A percentile compares a stretch with the other conserved stretches of the same genome.
These are phyloP conservation scores for Solanum medicagineum DNA, from an alignment of 257 asterid species.

Conservation along the genomic window DNA sequence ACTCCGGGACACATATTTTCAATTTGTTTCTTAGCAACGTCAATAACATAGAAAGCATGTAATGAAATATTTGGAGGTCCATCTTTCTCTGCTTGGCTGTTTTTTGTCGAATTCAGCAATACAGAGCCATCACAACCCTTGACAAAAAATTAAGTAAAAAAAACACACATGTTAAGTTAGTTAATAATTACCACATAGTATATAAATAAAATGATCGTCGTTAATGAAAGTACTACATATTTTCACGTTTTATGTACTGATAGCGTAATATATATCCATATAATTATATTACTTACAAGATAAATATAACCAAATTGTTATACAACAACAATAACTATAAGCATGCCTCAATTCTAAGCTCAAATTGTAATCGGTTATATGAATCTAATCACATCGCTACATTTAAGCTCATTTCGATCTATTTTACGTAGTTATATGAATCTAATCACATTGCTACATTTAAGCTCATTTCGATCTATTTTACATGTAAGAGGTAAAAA, in stretches of 20 bases:
- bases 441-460: too few species aligned
- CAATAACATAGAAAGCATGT: constrained; percentile 79
- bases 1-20: constrained; percentile 65
- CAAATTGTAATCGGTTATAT: not conserved
- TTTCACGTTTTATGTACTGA: not conserved
- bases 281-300: not conserved
- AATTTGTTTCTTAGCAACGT: constrained; percentile 45
- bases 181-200: not conserved
- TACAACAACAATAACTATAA: not conserved
- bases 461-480: fast-evolving
- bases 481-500: not conserved
- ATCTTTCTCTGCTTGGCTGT: constrained; percentile 56
- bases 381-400: not conserved
- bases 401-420: fast-evolving
- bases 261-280: not conserved
- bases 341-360: not conserved
- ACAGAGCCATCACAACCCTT: constrained; percentile 93
- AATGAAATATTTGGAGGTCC: constrained; percentile 74
- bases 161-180: not conserved
- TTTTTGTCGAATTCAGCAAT: constrained; percentile 41
- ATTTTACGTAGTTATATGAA: too few species aligned
- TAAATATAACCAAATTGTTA: not conserved
- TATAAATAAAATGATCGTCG: not conserved
- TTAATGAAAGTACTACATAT: not conserved
- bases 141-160: not conserved